Evolutionary conservation across 768 basidiomycete genomes (phyloP).

Genomic region (Gymnopilus junonius): DNA sequence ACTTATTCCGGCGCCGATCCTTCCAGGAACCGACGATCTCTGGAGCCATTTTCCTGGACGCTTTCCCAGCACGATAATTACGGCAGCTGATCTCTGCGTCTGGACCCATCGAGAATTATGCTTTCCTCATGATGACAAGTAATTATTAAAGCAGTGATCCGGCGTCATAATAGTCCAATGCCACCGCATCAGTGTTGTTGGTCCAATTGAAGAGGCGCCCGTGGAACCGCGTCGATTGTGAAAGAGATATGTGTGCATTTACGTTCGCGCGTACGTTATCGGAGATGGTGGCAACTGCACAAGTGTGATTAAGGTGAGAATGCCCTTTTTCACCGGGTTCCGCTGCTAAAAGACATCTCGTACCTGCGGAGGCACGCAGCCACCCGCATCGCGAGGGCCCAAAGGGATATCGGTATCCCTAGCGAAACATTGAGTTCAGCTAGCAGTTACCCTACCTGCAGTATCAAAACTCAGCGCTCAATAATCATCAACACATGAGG

Average conservation of each 20-base stretch:
- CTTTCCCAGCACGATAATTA: slow-evolving; percentile 9
- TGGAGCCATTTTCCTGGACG: slow-evolving; percentile 22
- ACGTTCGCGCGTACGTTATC: not conserved
- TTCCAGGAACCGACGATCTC: slow-evolving; percentile 11
- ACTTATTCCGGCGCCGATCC: slow-evolving; percentile 11
- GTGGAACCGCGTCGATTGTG: not conserved
- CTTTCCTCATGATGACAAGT: not conserved
- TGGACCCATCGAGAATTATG: not conserved
- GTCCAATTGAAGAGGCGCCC: not conserved
- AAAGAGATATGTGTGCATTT: not conserved
- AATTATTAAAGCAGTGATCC: slow-evolving; percentile 5
- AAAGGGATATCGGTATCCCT: not conserved
- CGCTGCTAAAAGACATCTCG: not conserved
- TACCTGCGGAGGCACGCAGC: not conserved
- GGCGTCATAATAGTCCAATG: not conserved
- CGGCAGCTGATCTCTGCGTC: slow-evolving; percentile 4
- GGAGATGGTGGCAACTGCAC: not conserved
- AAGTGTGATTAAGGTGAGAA: not conserved
- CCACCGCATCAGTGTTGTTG: not conserved
- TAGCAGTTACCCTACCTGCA: not conserved
- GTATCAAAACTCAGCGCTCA: not conserved
- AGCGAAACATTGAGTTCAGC: not conserved
- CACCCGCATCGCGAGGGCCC: not conserved
- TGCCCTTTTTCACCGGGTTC: not conserved
- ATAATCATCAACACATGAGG: not conserved